Conservation (phyloP, 2,329 filamentous ascomycete species). For the Aspergillus hiratsukae region DNA sequence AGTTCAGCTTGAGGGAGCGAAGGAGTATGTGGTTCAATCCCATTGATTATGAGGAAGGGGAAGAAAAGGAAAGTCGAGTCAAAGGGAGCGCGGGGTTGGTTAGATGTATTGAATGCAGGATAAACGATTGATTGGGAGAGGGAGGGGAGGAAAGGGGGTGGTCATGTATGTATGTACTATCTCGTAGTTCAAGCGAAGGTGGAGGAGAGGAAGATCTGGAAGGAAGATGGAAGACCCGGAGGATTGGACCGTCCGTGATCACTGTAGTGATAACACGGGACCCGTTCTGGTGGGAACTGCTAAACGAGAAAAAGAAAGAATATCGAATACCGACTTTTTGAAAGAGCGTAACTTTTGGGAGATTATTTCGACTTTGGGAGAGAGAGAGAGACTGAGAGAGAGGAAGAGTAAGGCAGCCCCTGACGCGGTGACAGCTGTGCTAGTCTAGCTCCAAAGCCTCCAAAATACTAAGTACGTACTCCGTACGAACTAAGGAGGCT, state of each 20-base stretch:
- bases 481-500: slow-evolving; percentile 16
- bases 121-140: slow-evolving; percentile 15
- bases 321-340: slow-evolving; percentile 10
- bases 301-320: slow-evolving; percentile 22
- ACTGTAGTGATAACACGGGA: slow-evolving; percentile 35
- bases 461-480: neutral
- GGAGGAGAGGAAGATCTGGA: slow-evolving; percentile 26
- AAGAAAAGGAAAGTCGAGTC: slow-evolving; percentile 21
- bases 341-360: neutral
- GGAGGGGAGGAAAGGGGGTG: slow-evolving; percentile 21
- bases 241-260: slow-evolving; percentile 23
- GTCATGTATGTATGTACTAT: slow-evolving; percentile 21
- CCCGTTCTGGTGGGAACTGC: slow-evolving; percentile 30
- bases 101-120: slow-evolving; percentile 5
- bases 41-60: slow-evolving; percentile 23
- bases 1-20: slow-evolving; percentile 10
- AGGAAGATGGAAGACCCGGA: slow-evolving; percentile 26
- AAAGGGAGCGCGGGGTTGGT: slow-evolving; percentile 4
- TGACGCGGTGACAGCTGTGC: slow-evolving; percentile 35
- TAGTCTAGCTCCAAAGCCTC: slow-evolving; percentile 15
- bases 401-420: slow-evolving; percentile 22
- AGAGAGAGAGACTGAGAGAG: slow-evolving; percentile 11
- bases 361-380: neutral
- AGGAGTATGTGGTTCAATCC: slow-evolving; percentile 17
- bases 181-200: slow-evolving; percentile 19